Percentiles rank a stretch among this genome's conserved stretches.
Conservation (phyloP, 1,284 basidiomycete species). For the Porogramme epimiltina region DNA sequence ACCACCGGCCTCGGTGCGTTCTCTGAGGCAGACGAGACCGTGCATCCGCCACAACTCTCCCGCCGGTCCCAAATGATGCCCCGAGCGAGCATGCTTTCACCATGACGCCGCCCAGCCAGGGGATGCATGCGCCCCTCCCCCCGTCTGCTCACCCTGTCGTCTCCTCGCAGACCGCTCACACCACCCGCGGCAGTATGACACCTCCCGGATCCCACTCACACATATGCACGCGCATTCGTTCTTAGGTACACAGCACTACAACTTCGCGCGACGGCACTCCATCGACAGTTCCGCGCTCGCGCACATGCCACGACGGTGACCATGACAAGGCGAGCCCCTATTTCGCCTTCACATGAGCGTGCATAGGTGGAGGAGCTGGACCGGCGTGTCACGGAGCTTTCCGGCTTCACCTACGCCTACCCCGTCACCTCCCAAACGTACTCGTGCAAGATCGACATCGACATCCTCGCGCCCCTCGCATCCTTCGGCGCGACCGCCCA, state of each 20-base stretch:
- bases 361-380: conserved; percentile 91
- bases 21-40: conserved; percentile 9
- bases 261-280: conserved; percentile 19
- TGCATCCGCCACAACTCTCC: conserved; percentile 5
- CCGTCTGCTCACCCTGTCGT: conserved; percentile 14
- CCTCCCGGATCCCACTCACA: conserved; percentile 13
- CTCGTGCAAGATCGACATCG: conserved; percentile 96
- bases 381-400: conserved; percentile 85
- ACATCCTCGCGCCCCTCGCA: conserved; percentile 88
- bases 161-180: conserved; percentile 1
- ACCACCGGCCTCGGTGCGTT: conserved; percentile 4
- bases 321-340: conserved; percentile 73
- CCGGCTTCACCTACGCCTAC: conserved; percentile 92
- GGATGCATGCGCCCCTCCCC: conserved; percentile 5
- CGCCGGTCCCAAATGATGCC: conserved; percentile 40
- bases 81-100: conserved; percentile 39
- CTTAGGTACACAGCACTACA: conserved; percentile 10
- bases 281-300: conserved; percentile 21
- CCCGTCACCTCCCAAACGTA: conserved; percentile 99
- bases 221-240: conserved; percentile 11
- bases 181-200: conserved; percentile 10
- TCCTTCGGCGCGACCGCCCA: conserved; percentile 95
- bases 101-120: conserved; percentile 1
- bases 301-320: conserved; percentile 71
- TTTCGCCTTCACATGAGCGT: neutral